phyloP scores from a whole-genome alignment of 768 basidiomycete genomes.

The Leucocoprinus sp. region DNA sequence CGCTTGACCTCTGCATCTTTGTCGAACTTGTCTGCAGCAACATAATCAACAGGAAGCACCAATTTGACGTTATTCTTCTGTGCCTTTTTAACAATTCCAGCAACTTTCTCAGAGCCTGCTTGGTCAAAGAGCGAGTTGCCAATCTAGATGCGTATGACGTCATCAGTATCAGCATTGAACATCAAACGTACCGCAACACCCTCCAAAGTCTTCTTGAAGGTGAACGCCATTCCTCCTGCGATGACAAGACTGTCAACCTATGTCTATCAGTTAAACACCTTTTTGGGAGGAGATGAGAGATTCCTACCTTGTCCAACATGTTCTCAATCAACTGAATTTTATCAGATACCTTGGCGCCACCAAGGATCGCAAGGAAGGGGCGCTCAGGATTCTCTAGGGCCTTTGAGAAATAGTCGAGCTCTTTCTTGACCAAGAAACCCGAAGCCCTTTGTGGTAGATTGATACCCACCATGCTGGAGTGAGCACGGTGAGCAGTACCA shows the following conservation, averaged over 20 bases:
- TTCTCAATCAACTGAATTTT: slow-evolving; percentile 99
- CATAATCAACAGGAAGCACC: slow-evolving; percentile 91
- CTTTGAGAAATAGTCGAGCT: slow-evolving; percentile 98
- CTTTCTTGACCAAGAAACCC: slow-evolving; percentile 97
- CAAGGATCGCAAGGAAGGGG: slow-evolving; percentile 97
- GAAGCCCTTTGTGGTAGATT: slow-evolving; percentile 87
- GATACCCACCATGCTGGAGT: slow-evolving; percentile 98
- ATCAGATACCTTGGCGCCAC: slow-evolving; percentile 98
- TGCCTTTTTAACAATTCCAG: slow-evolving; percentile 80
- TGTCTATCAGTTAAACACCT: not conserved
- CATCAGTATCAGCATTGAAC: slow-evolving; percentile 7
- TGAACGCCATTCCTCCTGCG: slow-evolving; percentile 98
- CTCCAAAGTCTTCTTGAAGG: slow-evolving; percentile 93
- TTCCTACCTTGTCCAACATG: slow-evolving; percentile 87
- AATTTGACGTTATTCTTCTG: slow-evolving; percentile 87
- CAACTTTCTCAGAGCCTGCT: slow-evolving; percentile 82
- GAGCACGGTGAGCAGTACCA: slow-evolving; percentile 96
- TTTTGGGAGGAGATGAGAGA: not conserved
- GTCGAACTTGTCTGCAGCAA: slow-evolving; percentile 93
- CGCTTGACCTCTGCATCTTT: slow-evolving; percentile 72
- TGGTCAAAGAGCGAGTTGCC: slow-evolving; percentile 92
- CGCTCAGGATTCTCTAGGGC: slow-evolving; percentile 90
- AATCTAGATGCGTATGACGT: slow-evolving; percentile 45
- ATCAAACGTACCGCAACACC: slow-evolving; percentile 49
- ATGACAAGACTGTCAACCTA: slow-evolving; percentile 95